Conservation (phyloP, 352 stramenopile species). For the Globisporangium cylindrosporum region DNA sequence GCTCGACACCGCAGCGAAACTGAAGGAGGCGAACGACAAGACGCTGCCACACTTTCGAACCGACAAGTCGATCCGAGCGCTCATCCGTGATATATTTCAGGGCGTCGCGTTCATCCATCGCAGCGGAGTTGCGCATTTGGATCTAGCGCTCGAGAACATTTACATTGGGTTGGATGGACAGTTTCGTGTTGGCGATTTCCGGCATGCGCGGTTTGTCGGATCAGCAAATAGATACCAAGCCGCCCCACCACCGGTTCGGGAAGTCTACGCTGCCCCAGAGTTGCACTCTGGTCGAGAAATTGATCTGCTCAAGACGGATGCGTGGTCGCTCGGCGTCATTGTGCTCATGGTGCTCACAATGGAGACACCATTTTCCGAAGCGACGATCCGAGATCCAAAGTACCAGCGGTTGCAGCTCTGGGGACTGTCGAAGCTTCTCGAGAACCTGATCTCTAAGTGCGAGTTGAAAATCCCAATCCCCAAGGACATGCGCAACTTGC, state of each 20-base stretch:
- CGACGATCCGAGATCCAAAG: no score
- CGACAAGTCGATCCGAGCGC: conserved; percentile 20
- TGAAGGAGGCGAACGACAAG: no score
- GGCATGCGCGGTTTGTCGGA: conserved; percentile 52
- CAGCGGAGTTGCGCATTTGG: conserved; percentile 57
- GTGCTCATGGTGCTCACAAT: conserved; percentile 58
- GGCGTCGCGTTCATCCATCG: conserved; percentile 50
- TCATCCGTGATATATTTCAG: conserved; percentile 84
- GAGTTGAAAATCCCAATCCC: no score
- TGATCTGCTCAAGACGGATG: conserved; percentile 56
- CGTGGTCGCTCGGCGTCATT: conserved; percentile 59
- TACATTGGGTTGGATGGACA: conserved; percentile 38
- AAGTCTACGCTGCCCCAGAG: conserved; percentile 57
- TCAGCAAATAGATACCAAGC: conserved; percentile 25
- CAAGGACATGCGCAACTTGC: no score
- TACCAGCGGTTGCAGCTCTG: no score
- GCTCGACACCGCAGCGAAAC: conserved; percentile 17
- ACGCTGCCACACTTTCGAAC: no score
- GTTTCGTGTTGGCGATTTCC: conserved; percentile 64
- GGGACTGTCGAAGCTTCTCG: no score
- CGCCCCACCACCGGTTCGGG: conserved; percentile 17
- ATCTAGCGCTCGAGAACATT: conserved; percentile 76
- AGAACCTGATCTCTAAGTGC: no score
- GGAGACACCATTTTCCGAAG: conserved; percentile 36
- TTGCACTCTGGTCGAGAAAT: conserved; percentile 27